Conservation (phyloP, 192 early-diverging fungal genomes). For the Rhizophagus sp. region DNA sequence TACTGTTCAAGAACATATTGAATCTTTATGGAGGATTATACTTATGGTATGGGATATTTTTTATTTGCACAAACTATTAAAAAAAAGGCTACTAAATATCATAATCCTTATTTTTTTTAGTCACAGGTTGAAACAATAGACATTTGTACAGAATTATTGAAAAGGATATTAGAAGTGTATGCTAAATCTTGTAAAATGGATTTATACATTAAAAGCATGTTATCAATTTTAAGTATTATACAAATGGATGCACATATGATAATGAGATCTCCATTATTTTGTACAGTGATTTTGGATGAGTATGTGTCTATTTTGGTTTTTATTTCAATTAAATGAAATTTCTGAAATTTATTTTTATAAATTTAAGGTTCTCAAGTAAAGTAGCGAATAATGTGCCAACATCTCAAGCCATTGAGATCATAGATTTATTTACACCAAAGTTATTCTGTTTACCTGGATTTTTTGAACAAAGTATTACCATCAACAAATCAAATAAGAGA, state of each 20-base stretch:
- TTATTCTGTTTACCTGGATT: not conserved
- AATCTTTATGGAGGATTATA: not conserved
- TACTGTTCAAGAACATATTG: not conserved
- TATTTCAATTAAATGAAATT: not conserved
- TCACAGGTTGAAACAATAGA: not conserved
- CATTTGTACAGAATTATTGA: not conserved
- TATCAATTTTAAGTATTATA: not conserved
- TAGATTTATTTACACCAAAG: not conserved
- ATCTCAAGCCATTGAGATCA: slow-evolving; percentile 4
- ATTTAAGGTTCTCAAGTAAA: slow-evolving; percentile 24
- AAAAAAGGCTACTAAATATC: not conserved
- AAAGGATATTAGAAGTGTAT: slow-evolving; percentile 4
- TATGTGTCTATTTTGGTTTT: not conserved
- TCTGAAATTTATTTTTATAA: not conserved
- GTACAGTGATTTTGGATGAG: not conserved
- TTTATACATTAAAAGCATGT: not conserved
- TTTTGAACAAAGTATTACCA: not conserved
- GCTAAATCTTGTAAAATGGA: slow-evolving; percentile 26
- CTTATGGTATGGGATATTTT: not conserved
- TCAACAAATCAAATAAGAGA: slow-evolving; percentile 7
- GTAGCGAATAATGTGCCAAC: not conserved
- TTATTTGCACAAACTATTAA: not conserved
- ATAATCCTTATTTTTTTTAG: not conserved
- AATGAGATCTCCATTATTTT: slow-evolving; percentile 8
- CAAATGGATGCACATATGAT: not conserved